Evolutionary conservation across 2,329 filamentous ascomycete species (phyloP), one percentile per base, ranked within the genome.

Genomic region (Colletotrichum somersetense): DNA sequence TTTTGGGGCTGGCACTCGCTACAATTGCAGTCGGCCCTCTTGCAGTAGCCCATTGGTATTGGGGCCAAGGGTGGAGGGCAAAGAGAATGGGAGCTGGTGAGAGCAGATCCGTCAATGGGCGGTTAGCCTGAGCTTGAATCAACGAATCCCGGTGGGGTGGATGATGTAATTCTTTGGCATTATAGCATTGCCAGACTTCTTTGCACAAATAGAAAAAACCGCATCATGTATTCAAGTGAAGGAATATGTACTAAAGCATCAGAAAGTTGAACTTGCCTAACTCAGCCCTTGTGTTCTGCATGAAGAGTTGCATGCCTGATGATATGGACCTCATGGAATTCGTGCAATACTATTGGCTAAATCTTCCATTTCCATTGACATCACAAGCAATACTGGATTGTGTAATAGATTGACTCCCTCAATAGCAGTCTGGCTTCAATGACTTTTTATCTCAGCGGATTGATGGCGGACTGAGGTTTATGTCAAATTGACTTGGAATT

Each of bases 1-100:
- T 69, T 26, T 38, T 69, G 16, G 66, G 53, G 2, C 38, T 72
- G 23, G 58, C 69, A 18, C 66, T 72, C 26, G 12, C 38, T 18
- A 64, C 48, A 10, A 48, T 72, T 23, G 66, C 44, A 7, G 69
- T 69, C 18, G 38, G 69, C 8, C 66, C 66, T 23, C 11, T 72
- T 23, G 69, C 69, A 14, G 66, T 72, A 2, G 18, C 61, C 2
- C 69, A 72, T 20, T 72, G 66, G 66, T 72, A 64, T 33, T 73
- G 67, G 67, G 72, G 67, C 23, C 66, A 71, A 40, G 38, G 63
- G 16, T 66, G 67, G 71, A 62, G 73, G 30, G 59, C 46, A 5
- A 56, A 62, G 26, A 67, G 73, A 46, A 53, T 59, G 12, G 44
- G 38, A 38, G 33, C n/a, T 5, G 58, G 46, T 10, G 52, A 61